These are phyloP conservation scores for Mycena vulgaris DNA, from an alignment of 768 basidiomycete genomes.

Conservation along the genomic window DNA sequence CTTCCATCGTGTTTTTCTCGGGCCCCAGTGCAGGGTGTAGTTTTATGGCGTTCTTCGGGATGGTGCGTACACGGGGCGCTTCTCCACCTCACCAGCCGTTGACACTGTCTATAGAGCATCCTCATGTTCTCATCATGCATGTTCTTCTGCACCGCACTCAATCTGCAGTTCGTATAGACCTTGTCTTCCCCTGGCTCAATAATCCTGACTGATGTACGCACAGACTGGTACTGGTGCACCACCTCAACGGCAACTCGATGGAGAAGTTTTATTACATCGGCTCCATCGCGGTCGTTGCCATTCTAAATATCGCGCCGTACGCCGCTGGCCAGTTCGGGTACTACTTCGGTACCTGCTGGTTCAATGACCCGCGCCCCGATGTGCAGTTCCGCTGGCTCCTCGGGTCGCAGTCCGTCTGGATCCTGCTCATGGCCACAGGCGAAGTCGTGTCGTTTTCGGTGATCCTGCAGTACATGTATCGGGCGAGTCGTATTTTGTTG, in stretches of 20 bases:
- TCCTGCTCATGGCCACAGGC: constrained; percentile 18
- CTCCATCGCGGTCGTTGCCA: constrained; percentile 8
- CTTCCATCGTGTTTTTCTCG: constrained; percentile 7
- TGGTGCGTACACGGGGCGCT: constrained; percentile 9
- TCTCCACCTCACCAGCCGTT: constrained; percentile 5
- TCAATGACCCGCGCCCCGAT: constrained; percentile 11
- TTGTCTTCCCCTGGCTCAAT: background rate
- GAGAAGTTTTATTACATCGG: constrained; percentile 20
- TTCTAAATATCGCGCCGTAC: constrained; percentile 10
- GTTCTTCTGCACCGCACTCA: constrained; percentile 20
- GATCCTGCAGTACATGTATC: constrained; percentile 19
- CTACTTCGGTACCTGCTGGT: constrained; percentile 19
- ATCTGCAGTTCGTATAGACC: constrained; percentile 9
- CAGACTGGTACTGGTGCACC: constrained; percentile 17
- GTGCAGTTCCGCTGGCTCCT: constrained; percentile 23
- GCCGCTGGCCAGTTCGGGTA: constrained; percentile 17
- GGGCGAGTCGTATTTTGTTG: constrained; percentile 9
- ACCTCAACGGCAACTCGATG: constrained; percentile 17
- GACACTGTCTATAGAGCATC: constrained; percentile 17
- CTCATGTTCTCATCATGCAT: constrained; percentile 22
- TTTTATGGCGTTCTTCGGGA: constrained; percentile 18
- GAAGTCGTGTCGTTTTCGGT: background rate
- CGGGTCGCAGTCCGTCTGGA: constrained; percentile 12
- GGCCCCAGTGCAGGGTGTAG: constrained; percentile 14
- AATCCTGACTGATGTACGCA: background rate